These are phyloP conservation scores for Aspergillus incahuasiensis DNA, from an alignment of 495 filamentous ascomycete species.

Conservation along the genomic window DNA sequence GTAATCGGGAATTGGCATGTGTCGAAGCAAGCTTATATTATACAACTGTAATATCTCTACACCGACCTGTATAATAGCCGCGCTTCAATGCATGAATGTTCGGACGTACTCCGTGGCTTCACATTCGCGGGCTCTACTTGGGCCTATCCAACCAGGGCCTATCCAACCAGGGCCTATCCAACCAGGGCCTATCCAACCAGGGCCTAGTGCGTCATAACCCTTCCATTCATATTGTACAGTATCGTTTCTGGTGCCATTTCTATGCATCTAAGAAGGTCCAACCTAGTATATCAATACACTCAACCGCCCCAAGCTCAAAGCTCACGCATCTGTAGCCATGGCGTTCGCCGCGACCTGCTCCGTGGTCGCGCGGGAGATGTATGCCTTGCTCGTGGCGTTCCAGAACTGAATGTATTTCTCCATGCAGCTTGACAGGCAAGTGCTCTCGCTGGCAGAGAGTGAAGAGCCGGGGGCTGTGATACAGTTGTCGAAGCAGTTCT, in stretches of 20 bases:
- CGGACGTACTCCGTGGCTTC: neutral
- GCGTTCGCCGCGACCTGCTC: constrained; percentile 24
- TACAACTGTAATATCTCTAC: neutral
- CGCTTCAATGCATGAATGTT: neutral
- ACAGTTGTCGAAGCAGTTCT: constrained; percentile 94
- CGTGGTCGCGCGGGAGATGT: constrained; percentile 64
- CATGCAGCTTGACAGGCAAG: constrained; percentile 84
- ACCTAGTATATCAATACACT: neutral
- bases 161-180: no score
- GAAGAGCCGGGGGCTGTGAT: constrained; percentile 77
- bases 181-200: neutral
- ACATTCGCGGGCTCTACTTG: no score
- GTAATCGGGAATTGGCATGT: neutral
- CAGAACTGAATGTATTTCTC: constrained; percentile 95
- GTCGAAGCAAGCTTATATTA: neutral
- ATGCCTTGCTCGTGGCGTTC: constrained; percentile 77
- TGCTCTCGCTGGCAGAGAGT: constrained; percentile 65
- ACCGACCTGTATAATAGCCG: neutral
- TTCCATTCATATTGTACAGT: constrained; percentile 4
- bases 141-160: no score
- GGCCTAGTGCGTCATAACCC: neutral
- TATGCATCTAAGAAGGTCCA: no score
- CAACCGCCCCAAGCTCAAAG: constrained; percentile 1
- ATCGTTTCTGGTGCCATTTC: neutral
- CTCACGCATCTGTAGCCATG: constrained; percentile 23